Base-by-base conservation (phyloP, 306 rosid species). In the Prunus salicina region DNA sequence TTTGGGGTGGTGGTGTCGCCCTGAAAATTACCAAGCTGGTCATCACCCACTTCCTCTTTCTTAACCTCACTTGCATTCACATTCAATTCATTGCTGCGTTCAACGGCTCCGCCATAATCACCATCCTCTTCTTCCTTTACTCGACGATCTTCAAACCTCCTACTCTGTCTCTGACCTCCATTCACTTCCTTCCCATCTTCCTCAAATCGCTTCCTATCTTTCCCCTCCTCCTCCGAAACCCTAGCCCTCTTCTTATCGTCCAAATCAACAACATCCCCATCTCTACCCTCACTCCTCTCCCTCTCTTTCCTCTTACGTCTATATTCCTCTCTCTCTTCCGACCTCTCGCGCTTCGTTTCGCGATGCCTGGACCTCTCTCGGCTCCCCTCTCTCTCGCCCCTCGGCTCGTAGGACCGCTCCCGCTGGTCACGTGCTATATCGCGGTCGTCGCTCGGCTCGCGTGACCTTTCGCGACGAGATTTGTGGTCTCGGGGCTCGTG, bases 221-320 rank as follows among this genome's bases (percentile, higher is more conserved):
- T 88, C 84, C 78, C 87, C 76, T 38, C 75, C 27, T 83, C 93
- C 12, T 86, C 94, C 12, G 76, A 87, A 85, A 84, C 91, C 90
- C 84, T 88, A 70, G 78, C 66, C 79, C 85, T 92, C 92, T 87
- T 94, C 49, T 14, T 18, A 18, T 73, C 77, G 13, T 73, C 77
- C 0, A 10, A 24, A 27, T 87, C 97, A 46, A 83, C 86, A 43
- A 50, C 79, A 76, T 49, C 87, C 19, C 74, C 60, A 57, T 76
- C 70, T 38, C 84, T 80, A 16, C 82, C 90, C 81, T 85, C 90
- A 58, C 86, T 85, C 69, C 76, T 83, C 12, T 85, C 96, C 81
- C 97, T 90, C 67, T 86, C 96, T 78, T 94, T 92, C 84, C 98
- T 86, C 89, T 94, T 94, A 30, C 81, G 86, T 16, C 84, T 27